Percentiles rank a stretch among this genome's conserved stretches.
phyloP scores from a whole-genome alignment of 164 flowering plant genomes.

The Malania oleifera region DNA sequence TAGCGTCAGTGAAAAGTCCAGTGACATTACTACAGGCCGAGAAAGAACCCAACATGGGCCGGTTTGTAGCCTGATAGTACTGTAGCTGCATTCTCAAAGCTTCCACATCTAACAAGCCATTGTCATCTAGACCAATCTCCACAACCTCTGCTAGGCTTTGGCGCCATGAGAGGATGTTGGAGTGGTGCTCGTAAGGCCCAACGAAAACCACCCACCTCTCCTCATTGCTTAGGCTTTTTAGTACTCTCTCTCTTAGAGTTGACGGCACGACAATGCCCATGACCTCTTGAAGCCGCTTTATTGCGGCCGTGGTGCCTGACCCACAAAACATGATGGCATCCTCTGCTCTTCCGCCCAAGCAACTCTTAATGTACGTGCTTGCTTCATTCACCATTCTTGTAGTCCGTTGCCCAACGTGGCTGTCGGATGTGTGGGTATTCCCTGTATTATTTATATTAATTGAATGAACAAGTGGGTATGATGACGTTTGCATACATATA shows the following conservation, averaged over 20 bases:
- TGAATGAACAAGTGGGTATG: too few relatives aligned
- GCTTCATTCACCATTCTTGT: slow-evolving; percentile 51
- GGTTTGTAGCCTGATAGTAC: slow-evolving; percentile 18
- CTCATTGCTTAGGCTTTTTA: slow-evolving; percentile 25
- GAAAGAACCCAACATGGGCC: slow-evolving; percentile 72
- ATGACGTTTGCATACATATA: too few relatives aligned
- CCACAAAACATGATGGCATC: slow-evolving; percentile 59
- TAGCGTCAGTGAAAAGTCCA: slow-evolving; percentile 48
- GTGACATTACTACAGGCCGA: slow-evolving; percentile 85
- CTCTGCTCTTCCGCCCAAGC: slow-evolving; percentile 42
- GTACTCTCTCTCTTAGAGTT: slow-evolving; percentile 28
- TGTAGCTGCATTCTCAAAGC: slow-evolving; percentile 31
- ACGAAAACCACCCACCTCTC: slow-evolving; percentile 46
- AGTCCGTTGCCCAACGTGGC: slow-evolving; percentile 45
- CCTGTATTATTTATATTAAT: slow-evolving; percentile 40
- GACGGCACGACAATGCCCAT: slow-evolving; percentile 53
- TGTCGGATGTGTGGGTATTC: slow-evolving; percentile 58
- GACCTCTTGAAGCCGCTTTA: slow-evolving; percentile 63
- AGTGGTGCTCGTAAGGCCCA: slow-evolving; percentile 43
- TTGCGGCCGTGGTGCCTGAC: slow-evolving; percentile 53
- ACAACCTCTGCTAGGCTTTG: slow-evolving; percentile 25
- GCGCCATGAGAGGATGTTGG: slow-evolving; percentile 33
- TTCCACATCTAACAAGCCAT: slow-evolving; percentile 55
- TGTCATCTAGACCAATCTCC: slow-evolving; percentile 32
- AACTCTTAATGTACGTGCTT: slow-evolving; percentile 37